Evolutionary conservation across 805 yeast species (phyloP).

Genomic region (Candida glaebosa): DNA sequence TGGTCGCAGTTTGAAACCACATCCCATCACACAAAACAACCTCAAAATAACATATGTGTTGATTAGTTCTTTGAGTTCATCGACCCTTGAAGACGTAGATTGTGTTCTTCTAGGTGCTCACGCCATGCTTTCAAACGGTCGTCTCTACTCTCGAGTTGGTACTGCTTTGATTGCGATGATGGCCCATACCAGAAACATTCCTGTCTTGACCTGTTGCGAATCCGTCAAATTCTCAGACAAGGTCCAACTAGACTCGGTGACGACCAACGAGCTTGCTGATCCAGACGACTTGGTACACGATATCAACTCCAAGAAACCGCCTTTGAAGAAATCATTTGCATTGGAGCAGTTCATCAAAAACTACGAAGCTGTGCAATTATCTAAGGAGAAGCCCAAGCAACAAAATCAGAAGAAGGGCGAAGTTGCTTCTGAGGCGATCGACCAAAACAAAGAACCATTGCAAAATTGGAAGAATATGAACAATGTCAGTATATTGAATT

Average conservation of each 20-base stretch:
- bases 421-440: conserved; percentile 1
- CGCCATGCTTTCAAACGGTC: conserved; percentile 93
- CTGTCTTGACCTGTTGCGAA: conserved; percentile 94
- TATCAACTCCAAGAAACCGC: conserved; percentile 49
- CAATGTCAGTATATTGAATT: conserved; percentile 69
- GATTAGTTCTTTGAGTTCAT: conserved; percentile 68
- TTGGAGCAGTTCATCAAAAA: conserved; percentile 57
- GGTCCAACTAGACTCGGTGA: conserved; percentile 94
- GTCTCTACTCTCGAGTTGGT: conserved; percentile 90
- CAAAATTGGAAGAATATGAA: conserved; percentile 63
- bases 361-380: conserved; percentile 28
- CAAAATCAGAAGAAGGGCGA: conserved; percentile 12
- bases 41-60: conserved; percentile 75
- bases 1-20: conserved; percentile 12
- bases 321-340: conserved; percentile 56
- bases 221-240: conserved; percentile 90
- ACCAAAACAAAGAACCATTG: conserved; percentile 35
- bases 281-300: conserved; percentile 61
- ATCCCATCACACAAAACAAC: conserved; percentile 44
- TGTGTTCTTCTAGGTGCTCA: conserved; percentile 94
- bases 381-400: conserved; percentile 14
- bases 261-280: conserved; percentile 87
- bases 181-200: conserved; percentile 83
- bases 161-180: conserved; percentile 91
- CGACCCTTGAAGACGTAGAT: conserved; percentile 82